Evolutionary conservation across 2,329 filamentous ascomycete species (phyloP), one percentile per base, ranked within the genome.

Genomic region (Alternaria arborescens): DNA sequence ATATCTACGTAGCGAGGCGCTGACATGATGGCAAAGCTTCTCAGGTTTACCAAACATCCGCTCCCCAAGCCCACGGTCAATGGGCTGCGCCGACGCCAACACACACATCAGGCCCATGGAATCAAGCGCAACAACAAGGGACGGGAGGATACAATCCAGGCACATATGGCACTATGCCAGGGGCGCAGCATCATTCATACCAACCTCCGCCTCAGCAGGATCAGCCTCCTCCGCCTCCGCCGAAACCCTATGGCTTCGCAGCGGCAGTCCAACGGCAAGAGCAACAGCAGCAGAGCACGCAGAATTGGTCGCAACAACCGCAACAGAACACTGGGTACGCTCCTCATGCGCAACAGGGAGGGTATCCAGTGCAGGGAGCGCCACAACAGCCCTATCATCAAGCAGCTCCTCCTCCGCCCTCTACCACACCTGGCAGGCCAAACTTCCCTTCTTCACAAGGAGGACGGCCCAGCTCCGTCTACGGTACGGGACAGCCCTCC

Each of bases 221-320:
- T 50, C 55, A 71, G 22, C 74, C 76, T 42, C 76, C 76, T 52
- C 75, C 75, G n/a, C 75, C 76, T 8, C 76, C 76, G 8, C 76
- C 76, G 12, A 78, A 78, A 68, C 74, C 74, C 10, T 64, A 72
- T 34, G 71, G 72, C 42, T 77, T 77, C 54, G 68, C 71, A 57
- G 68, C 67, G 36, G 69, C 69, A 32, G 65, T 71, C 8, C 72
- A 75, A 34, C 47, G 48, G 16, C 71, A 72, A 30, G 52, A 68
- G 20, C 62, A 61, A 22, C 62, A 61, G 16, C 61, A 62, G 44
- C 62, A 68, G 32, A 61, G 65, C 60, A 48, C 28, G 50, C 61
- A 55, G 36, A 58, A 43, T 58, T 73, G 66, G 66, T 41, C 55
- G 42, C 61, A 66, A 4, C 72, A 73, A 52, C 34, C 63, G 38